phyloP scores from a whole-genome alignment of 805 yeast genomes.

The Priceomyces fermenticarens region DNA sequence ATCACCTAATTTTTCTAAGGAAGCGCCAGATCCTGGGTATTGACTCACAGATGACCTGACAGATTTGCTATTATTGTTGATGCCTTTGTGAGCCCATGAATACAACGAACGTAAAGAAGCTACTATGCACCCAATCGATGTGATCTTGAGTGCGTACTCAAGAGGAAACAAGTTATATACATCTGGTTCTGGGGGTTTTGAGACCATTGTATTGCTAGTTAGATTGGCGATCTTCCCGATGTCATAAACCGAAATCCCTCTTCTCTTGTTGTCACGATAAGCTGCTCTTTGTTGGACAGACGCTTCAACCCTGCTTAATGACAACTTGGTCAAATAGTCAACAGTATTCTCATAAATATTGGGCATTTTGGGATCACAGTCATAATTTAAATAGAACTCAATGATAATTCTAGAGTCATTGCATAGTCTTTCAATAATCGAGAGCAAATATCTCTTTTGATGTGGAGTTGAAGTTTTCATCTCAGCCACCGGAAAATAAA shows the following conservation, averaged over 20 bases:
- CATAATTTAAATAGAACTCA: slow-evolving; percentile 92
- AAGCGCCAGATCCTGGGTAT: slow-evolving; percentile 8
- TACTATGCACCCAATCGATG: slow-evolving; percentile 75
- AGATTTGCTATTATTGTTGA: slow-evolving; percentile 9
- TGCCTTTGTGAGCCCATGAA: slow-evolving; percentile 78
- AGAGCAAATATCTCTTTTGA: slow-evolving; percentile 83
- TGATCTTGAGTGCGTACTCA: slow-evolving; percentile 81
- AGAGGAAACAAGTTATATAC: slow-evolving; percentile 57
- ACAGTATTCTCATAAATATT: slow-evolving; percentile 83
- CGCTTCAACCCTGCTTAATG: slow-evolving; percentile 69
- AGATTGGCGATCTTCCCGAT: slow-evolving; percentile 71
- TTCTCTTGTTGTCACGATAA: slow-evolving; percentile 36
- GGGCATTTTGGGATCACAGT: slow-evolving; percentile 79
- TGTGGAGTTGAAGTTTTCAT: slow-evolving; percentile 88
- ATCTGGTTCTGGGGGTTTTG: slow-evolving; percentile 56
- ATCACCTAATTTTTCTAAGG: slow-evolving; percentile 23
- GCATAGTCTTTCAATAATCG: slow-evolving; percentile 77
- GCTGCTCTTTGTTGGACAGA: slow-evolving; percentile 64
- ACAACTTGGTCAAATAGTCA: slow-evolving; percentile 69
- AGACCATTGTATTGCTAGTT: slow-evolving; percentile 63
- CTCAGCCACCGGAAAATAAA: slow-evolving; percentile 91
- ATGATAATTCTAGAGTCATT: slow-evolving; percentile 87
- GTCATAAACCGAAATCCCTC: slow-evolving; percentile 71
- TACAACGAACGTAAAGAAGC: slow-evolving; percentile 77
- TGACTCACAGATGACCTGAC: slow-evolving; percentile 7